A percentile compares a stretch with the other conserved stretches of the same genome.
These are phyloP conservation scores for Lactarius sanguifluus DNA, from an alignment of 768 basidiomycete genomes.

Conservation along the genomic window DNA sequence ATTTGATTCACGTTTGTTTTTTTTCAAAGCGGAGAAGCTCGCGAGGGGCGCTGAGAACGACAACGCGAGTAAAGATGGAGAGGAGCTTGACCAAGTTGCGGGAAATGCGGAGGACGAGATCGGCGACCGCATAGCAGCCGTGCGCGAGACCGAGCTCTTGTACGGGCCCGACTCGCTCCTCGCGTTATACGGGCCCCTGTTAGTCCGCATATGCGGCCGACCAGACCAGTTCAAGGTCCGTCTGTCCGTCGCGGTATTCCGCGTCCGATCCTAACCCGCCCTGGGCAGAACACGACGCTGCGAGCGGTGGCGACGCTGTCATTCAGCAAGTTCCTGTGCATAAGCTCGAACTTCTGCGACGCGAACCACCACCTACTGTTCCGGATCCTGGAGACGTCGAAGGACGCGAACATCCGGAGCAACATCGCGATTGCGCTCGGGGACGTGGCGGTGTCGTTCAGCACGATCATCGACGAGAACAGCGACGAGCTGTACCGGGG, in stretches of 20 bases:
- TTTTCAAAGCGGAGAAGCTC: slow-evolving; percentile 56
- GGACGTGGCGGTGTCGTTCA: slow-evolving; percentile 98
- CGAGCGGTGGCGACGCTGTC: slow-evolving; percentile 85
- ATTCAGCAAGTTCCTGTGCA: slow-evolving; percentile 95
- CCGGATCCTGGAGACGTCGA: slow-evolving; percentile 90
- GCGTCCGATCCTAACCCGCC: no score
- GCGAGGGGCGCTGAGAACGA: slow-evolving; percentile 41
- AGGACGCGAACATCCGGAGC: slow-evolving; percentile 85
- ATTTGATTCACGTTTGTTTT: slow-evolving; percentile 14
- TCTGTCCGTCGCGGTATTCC: slow-evolving; percentile 42
- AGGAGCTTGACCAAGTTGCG: slow-evolving; percentile 95
- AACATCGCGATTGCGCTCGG: slow-evolving; percentile 98
- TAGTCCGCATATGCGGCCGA: slow-evolving; percentile 87
- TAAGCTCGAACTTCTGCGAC: slow-evolving; percentile 93
- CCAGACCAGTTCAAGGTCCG: slow-evolving; percentile 87
- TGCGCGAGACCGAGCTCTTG: slow-evolving; percentile 85
- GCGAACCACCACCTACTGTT: slow-evolving; percentile 84
- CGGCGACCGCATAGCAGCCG: slow-evolving; percentile 81
- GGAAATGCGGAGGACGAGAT: slow-evolving; percentile 99
- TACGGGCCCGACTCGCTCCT: slow-evolving; percentile 82
- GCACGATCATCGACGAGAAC: slow-evolving; percentile 95
- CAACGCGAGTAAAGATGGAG: slow-evolving; percentile 53
- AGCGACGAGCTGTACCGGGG: slow-evolving; percentile 94
- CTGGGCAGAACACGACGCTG: slow-evolving; percentile 72
- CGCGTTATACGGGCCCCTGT: slow-evolving; percentile 83